Percentiles rank a stretch among this genome's conserved stretches.
Evolutionary conservation across 257 asterid species (phyloP).

Genomic region (Penstemon davidsonii): DNA sequence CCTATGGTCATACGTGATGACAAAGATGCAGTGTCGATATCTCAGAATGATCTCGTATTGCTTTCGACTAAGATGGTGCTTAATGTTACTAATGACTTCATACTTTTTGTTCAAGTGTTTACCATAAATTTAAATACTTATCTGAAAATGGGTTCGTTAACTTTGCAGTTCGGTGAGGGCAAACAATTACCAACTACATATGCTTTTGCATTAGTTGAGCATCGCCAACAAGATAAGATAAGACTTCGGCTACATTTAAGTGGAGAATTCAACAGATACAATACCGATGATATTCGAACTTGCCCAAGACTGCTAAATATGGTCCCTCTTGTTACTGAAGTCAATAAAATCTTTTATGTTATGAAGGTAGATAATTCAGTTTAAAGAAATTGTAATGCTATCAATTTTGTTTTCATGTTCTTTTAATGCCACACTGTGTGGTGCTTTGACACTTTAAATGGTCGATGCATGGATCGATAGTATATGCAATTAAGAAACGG

Average conservation of each 20-base stretch:
- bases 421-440: conserved; percentile 20
- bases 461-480: conserved; percentile 1
- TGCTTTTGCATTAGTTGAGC: conserved; percentile 94
- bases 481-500: conserved; percentile 13
- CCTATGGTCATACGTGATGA: conserved; percentile 47
- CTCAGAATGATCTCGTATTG: conserved; percentile 77
- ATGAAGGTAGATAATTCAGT: conserved; percentile 55
- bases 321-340: conserved; percentile 59
- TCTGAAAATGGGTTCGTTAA: conserved; percentile 15
- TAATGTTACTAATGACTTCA: background rate
- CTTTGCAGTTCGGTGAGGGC: conserved; percentile 64
- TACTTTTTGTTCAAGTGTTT: background rate
- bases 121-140: background rate
- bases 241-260: conserved; percentile 71
- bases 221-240: conserved; percentile 68
- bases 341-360: conserved; percentile 33
- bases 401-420: background rate
- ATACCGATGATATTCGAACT: conserved; percentile 50
- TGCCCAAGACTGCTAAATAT: conserved; percentile 64
- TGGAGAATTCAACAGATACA: conserved; percentile 59
- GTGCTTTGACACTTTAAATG: background rate
- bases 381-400: conserved; percentile 9
- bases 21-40: conserved; percentile 37
- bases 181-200: conserved; percentile 62
- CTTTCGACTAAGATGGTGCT: conserved; percentile 66